Evolutionary conservation across 768 basidiomycete genomes (phyloP).

Genomic region (Lactifluus subvellereus): DNA sequence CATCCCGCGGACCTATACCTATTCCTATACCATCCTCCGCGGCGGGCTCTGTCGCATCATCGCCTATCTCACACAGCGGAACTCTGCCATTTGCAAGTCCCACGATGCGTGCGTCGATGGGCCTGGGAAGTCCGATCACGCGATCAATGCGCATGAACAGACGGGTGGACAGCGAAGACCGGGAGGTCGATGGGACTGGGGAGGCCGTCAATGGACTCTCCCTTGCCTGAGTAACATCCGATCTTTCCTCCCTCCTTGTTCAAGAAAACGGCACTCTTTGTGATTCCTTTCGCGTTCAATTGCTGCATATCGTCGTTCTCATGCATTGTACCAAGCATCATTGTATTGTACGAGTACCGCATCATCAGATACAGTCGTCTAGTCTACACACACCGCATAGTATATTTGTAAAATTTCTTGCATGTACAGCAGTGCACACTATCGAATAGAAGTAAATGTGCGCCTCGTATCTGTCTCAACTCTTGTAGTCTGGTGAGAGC

Average conservation of each 20-base stretch:
- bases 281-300: neutral
- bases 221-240: conserved; percentile 27
- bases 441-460: conserved; percentile 28
- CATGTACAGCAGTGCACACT: neutral
- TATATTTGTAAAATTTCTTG: neutral
- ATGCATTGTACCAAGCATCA: conserved; percentile 14
- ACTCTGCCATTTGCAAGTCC: conserved; percentile 51
- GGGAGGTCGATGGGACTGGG: conserved; percentile 72
- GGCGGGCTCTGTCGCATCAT: conserved; percentile 61
- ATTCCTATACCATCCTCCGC: conserved; percentile 60
- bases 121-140: conserved; percentile 71
- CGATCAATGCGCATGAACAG: conserved; percentile 54
- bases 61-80: conserved; percentile 56
- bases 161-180: conserved; percentile 52
- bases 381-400: neutral
- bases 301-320: neutral
- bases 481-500: conserved; percentile 52
- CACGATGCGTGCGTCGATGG: conserved; percentile 62
- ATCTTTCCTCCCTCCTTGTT: neutral
- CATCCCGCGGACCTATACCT: conserved; percentile 45
- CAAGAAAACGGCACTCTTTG: neutral
- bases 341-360: conserved; percentile 4
- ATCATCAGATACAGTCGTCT: conserved; percentile 1
- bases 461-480: conserved; percentile 95
- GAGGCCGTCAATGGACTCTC: conserved; percentile 67